A percentile compares a stretch with the other conserved stretches of the same genome.
Evolutionary conservation across 768 basidiomycete genomes (phyloP).

Genomic region (Boletus sp.): DNA sequence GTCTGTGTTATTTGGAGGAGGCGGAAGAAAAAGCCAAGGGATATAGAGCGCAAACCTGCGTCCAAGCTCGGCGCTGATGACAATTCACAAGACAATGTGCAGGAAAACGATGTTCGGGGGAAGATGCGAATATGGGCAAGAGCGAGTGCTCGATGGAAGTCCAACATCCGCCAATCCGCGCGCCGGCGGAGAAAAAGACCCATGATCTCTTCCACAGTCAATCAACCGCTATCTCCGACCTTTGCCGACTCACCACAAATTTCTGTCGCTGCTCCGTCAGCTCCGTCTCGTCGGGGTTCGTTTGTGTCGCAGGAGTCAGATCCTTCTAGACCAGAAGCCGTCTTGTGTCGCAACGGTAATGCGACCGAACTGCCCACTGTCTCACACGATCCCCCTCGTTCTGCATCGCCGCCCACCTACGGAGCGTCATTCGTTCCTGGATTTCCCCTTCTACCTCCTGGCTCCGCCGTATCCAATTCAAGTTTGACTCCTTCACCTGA

Average conservation of each 20-base stretch:
- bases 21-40: constrained; percentile 37
- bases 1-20: constrained; percentile 59
- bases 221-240: constrained; percentile 22
- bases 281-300: constrained; percentile 30
- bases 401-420: constrained; percentile 44
- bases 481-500: constrained; percentile 13
- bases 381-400: constrained; percentile 17
- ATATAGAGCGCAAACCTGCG: constrained; percentile 49
- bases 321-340: constrained; percentile 2
- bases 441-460: constrained; percentile 6
- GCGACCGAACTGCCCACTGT: neutral
- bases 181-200: constrained; percentile 47
- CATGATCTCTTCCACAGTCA: neutral
- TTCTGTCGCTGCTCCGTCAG: neutral
- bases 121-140: constrained; percentile 62
- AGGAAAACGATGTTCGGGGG: constrained; percentile 44
- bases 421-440: constrained; percentile 29
- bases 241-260: constrained; percentile 9
- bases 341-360: neutral
- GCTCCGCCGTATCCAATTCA: constrained; percentile 2
- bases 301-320: constrained; percentile 11
- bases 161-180: constrained; percentile 56
- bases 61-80: constrained; percentile 24
- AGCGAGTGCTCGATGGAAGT: constrained; percentile 68
- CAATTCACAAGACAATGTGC: constrained; percentile 28